phyloP scores from a whole-genome alignment of 768 basidiomycete genomes.

The Lentinula sp. region DNA sequence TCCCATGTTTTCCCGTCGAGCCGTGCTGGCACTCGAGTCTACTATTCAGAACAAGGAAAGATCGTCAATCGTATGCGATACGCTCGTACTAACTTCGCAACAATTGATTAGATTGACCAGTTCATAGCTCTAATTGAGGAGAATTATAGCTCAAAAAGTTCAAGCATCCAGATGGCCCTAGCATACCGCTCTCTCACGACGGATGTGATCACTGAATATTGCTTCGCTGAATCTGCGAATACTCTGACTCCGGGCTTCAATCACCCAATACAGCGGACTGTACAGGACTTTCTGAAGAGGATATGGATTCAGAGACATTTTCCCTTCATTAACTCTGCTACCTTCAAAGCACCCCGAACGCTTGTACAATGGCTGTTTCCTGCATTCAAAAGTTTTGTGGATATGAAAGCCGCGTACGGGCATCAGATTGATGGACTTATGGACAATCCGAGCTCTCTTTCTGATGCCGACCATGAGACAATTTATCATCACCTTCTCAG shows the following conservation, averaged over 20 bases:
- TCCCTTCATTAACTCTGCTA: constrained; percentile 8
- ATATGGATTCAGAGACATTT: constrained; percentile 9
- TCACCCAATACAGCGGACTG: constrained; percentile 13
- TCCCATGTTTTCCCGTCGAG: constrained; percentile 27
- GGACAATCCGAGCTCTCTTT: constrained; percentile 10
- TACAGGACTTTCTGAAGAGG: background rate
- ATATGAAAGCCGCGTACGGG: constrained; percentile 9
- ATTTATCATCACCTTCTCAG: constrained; percentile 23
- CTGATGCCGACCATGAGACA: constrained; percentile 15
- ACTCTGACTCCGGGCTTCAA: constrained; percentile 25
- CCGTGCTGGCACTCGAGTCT: constrained; percentile 22
- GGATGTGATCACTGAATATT: constrained; percentile 18
- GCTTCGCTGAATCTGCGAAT: constrained; percentile 19
- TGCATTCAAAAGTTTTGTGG: constrained; percentile 4
- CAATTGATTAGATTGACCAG: constrained; percentile 15
- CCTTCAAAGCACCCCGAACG: background rate
- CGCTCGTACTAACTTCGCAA: background rate
- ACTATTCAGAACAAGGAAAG: constrained; percentile 21
- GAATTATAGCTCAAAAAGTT: constrained; percentile 28
- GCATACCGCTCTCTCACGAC: constrained; percentile 27
- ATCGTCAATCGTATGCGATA: background rate
- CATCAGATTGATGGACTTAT: constrained; percentile 15
- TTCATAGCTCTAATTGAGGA: constrained; percentile 12
- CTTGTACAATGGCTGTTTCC: constrained; percentile 4
- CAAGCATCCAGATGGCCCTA: constrained; percentile 27